phyloP scores from a whole-genome alignment of 352 stramenopile genomes.

The Phytophthora tentaculata region DNA sequence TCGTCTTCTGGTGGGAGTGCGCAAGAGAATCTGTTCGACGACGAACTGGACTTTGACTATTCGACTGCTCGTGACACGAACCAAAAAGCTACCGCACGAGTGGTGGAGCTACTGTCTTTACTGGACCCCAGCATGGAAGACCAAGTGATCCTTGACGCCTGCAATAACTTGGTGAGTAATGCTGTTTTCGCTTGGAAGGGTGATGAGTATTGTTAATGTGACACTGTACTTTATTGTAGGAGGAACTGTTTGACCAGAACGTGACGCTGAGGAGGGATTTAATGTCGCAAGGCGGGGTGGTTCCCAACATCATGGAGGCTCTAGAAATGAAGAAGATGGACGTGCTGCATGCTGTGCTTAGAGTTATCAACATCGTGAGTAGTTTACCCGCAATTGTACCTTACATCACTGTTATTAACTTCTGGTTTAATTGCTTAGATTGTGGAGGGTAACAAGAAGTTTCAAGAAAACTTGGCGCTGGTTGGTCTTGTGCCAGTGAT shows the following conservation, averaged over 20 bases:
- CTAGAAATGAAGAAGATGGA: constrained; percentile 92
- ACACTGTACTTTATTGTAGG: constrained; percentile 32
- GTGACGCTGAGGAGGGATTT: constrained; percentile 74
- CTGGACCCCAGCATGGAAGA: constrained; percentile 89
- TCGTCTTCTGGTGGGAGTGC: constrained; percentile 43
- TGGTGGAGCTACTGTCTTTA: constrained; percentile 78
- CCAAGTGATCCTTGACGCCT: constrained; percentile 85
- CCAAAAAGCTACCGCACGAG: constrained; percentile 76
- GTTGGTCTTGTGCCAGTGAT: constrained; percentile 91
- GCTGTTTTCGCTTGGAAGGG: too few relatives aligned
- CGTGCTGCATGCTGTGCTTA: constrained; percentile 84
- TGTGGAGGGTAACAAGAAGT: constrained; percentile 89
- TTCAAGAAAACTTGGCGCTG: constrained; percentile 92
- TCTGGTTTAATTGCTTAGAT: constrained; percentile 53
- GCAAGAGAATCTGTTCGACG: constrained; percentile 78
- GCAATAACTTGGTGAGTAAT: constrained; percentile 60
- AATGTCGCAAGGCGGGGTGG: constrained; percentile 91
- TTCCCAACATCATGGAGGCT: constrained; percentile 93
- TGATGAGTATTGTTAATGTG: background rate
- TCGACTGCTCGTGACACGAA: constrained; percentile 72
- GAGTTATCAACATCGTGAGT: constrained; percentile 86
- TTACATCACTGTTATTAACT: constrained; percentile 8
- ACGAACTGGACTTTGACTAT: constrained; percentile 86
- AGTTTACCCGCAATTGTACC: background rate
- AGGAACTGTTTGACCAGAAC: constrained; percentile 86